Base-by-base conservation (phyloP, 164 flowering plant genomes). In the Echeveria elegans region DNA sequence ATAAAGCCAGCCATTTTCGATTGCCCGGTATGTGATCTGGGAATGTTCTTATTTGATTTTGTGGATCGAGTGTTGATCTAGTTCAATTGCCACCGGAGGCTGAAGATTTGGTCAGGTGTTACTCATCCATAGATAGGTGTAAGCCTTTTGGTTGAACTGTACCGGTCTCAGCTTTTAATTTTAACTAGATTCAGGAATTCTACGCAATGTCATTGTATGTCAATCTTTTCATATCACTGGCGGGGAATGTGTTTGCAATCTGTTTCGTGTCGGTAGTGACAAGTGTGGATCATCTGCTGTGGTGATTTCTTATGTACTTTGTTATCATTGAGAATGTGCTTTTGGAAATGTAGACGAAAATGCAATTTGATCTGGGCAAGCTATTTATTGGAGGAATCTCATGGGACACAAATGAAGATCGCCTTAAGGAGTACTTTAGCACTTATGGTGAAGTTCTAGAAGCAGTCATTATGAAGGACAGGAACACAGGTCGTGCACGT, bases 281-380 rank as follows among this genome's bases (percentile, higher is more conserved):
- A 50, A 50, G 28, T 21, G 5, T 50, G 56, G 26, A 23, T 50
- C 26, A 5, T 50, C 8, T 21, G 6, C 3, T 50, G 0, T 21
- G 56, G 21, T 50, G 24, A 12, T 50, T 21, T 50, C 21, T 9
- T 50, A 6, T 23, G 56, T 19, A n/a, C 21, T 50, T 50, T n/a
- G 56, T 50, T 50, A 50, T 21, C 14, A 69, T 63, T 72, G 72
- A 75, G 65, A 28, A 10, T 64, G 6, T 31, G n/a, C n/a, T 60
- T 61, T 70, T 68, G 60, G 60, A 23, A 34, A 14, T 76, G 76
- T 47, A 76, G 75, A 71, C 7, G 6, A 75, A 73, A 65, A 81
- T 81, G 83, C 82, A 80, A 75, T 76, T 82, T 21, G 83, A 81
- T 45, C 76, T 63, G 71, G 81, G 82, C 7, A 80, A 80, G 73